Conservation (phyloP, 2,329 filamentous ascomycete species). For the Phialophora expanda region DNA sequence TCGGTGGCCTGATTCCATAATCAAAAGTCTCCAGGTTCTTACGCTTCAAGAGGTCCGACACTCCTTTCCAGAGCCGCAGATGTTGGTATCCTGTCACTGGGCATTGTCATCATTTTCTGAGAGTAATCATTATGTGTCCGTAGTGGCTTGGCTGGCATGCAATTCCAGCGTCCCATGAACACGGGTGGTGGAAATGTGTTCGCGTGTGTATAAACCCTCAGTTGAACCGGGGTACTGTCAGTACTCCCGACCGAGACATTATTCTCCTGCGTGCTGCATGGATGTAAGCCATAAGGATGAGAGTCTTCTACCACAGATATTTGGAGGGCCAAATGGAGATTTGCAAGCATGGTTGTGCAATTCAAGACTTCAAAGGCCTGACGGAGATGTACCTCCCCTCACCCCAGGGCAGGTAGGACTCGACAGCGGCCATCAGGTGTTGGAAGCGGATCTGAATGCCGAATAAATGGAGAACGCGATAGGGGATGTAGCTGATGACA, state of each 20-base stretch:
- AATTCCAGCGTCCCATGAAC: too few relatives aligned
- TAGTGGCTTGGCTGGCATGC: too few relatives aligned
- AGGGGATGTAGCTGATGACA: slow-evolving; percentile 22
- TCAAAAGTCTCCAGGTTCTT: slow-evolving; percentile 3
- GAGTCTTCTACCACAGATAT: too few relatives aligned
- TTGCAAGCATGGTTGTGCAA: neutral
- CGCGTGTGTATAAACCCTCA: too few relatives aligned
- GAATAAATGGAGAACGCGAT: slow-evolving; percentile 6
- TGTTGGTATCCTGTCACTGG: neutral
- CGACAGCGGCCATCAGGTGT: slow-evolving; percentile 19
- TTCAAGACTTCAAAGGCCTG: slow-evolving; percentile 8
- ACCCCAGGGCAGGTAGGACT: slow-evolving; percentile 17
- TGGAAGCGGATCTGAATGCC: slow-evolving; percentile 13
- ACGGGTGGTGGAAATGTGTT: too few relatives aligned
- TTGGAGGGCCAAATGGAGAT: too few relatives aligned
- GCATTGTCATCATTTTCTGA: neutral
- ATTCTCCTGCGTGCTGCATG: neutral
- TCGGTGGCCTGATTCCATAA: slow-evolving; percentile 11
- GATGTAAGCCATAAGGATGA: neutral
- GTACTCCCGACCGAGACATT: neutral
- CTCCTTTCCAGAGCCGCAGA: neutral
- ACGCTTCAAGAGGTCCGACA: neutral
- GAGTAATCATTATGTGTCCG: too few relatives aligned
- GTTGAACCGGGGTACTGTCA: too few relatives aligned
- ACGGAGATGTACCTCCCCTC: slow-evolving; percentile 24